Evolutionary conservation across 2,329 filamentous ascomycete genomes (phyloP).

Genomic region (Thermothelomyces thermophilus): DNA sequence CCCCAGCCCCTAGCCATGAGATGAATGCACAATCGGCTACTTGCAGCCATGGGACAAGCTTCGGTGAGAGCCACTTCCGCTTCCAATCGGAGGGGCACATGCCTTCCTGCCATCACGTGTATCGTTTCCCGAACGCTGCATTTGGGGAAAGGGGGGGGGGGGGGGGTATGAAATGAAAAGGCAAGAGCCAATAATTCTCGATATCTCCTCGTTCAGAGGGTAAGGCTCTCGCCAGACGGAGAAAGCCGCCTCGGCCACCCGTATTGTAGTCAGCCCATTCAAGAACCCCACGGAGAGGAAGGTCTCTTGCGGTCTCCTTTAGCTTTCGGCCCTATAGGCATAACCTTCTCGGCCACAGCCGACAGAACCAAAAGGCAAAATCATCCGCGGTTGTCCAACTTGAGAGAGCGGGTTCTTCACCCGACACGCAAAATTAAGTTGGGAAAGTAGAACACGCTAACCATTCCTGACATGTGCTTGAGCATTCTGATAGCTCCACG

Average conservation of each 20-base stretch:
- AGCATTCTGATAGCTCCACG: conserved; percentile 2
- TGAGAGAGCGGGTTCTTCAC: conserved; percentile 18
- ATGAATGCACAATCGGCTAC: conserved; percentile 33
- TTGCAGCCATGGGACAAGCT: conserved; percentile 34
- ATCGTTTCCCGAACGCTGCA: no score
- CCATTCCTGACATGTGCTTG: conserved; percentile 11
- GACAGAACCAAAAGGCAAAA: conserved; percentile 24
- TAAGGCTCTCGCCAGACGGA: conserved; percentile 10
- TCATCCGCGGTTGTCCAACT: conserved; percentile 22
- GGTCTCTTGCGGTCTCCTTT: conserved; percentile 13
- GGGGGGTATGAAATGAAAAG: neutral
- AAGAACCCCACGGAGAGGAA: conserved; percentile 13
- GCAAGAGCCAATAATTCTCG: conserved; percentile 1
- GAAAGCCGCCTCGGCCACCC: conserved; percentile 4
- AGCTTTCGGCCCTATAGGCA: conserved; percentile 28
- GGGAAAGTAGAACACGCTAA: conserved; percentile 2
- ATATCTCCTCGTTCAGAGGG: neutral
- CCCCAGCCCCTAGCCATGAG: conserved; percentile 29
- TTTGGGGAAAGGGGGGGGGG: neutral
- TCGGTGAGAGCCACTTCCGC: conserved; percentile 25
- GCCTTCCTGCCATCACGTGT: neutral
- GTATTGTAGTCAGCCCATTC: conserved; percentile 3
- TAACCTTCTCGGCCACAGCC: conserved; percentile 28
- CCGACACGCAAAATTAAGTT: conserved; percentile 23
- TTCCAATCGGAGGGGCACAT: neutral